These are phyloP conservation scores for Manihot esculenta DNA, from an alignment of 441 rosid species.

Conservation along the genomic window DNA sequence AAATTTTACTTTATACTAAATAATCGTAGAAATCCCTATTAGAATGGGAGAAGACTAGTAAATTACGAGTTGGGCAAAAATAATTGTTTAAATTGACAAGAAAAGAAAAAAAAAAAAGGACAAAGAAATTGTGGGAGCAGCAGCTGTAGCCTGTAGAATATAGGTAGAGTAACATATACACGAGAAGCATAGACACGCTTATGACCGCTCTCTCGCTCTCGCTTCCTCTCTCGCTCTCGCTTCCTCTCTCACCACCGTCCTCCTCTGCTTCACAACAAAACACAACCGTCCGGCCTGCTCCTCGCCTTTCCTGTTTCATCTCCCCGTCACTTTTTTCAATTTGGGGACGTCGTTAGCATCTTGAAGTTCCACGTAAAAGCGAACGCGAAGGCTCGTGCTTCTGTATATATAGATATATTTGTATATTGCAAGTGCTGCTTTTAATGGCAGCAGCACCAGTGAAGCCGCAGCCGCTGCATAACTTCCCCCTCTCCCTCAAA, in stretches of 20 bases:
- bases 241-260: neutral
- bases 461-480: constrained; percentile 75
- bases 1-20: too few relatives aligned
- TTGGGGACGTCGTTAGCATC: neutral
- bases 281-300: neutral
- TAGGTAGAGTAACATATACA: neutral
- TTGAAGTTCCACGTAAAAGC: neutral
- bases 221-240: neutral
- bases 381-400: neutral
- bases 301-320: neutral
- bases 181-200: neutral
- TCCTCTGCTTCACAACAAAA: neutral
- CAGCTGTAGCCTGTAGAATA: neutral
- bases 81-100: too few relatives aligned
- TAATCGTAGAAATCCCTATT: too few relatives aligned
- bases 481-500: constrained; percentile 62
- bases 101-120: neutral
- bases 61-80: too few relatives aligned
- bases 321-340: too few relatives aligned
- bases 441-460: constrained; percentile 63
- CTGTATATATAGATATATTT: neutral
- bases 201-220: neutral
- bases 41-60: too few relatives aligned
- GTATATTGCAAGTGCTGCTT: constrained; percentile 2
- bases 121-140: neutral